These are phyloP conservation scores for Hansfordia pulvinata DNA, from an alignment of 2,329 filamentous ascomycete species.

Conservation along the genomic window DNA sequence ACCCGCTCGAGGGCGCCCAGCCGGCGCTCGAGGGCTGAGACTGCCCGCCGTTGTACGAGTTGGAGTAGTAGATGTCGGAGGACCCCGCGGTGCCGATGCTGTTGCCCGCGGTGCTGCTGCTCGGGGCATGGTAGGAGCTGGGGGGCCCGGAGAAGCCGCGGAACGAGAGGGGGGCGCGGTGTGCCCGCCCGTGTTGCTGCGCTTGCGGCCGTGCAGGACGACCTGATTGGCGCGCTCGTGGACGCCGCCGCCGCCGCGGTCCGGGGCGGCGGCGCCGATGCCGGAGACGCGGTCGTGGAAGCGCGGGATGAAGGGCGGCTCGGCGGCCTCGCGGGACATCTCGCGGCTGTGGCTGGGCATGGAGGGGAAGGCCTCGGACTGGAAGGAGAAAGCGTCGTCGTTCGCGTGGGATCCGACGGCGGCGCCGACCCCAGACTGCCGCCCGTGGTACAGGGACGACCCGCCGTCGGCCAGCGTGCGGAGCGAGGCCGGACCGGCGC, in stretches of 20 bases:
- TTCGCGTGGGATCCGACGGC: too few species aligned
- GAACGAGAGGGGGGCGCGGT: slow-evolving; percentile 56
- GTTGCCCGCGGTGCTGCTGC: slow-evolving; percentile 43
- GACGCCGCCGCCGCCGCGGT: slow-evolving; percentile 25
- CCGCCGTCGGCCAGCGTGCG: too few species aligned
- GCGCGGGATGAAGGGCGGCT: slow-evolving; percentile 59
- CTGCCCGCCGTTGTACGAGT: too few species aligned
- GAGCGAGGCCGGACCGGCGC: slow-evolving; percentile 22
- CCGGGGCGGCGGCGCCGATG: slow-evolving; percentile 52
- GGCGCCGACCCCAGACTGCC: too few species aligned
- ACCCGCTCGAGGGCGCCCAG: slow-evolving; percentile 26
- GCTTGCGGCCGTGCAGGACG: slow-evolving; percentile 60
- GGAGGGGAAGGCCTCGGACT: slow-evolving; percentile 15
- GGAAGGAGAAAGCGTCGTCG: slow-evolving; percentile 22
- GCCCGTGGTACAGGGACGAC: too few species aligned
- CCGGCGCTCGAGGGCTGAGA: slow-evolving; percentile 31
- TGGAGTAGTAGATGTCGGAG: slow-evolving; percentile 43
- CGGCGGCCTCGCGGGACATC: slow-evolving; percentile 45
- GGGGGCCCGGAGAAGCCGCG: slow-evolving; percentile 59
- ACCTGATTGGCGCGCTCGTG: slow-evolving; percentile 28
- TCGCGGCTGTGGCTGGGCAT: slow-evolving; percentile 30
- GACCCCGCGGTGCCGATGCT: slow-evolving; percentile 45
- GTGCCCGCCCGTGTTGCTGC: slow-evolving; percentile 77
- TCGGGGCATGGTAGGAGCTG: slow-evolving; percentile 27
- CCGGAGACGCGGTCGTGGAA: slow-evolving; percentile 54